Evolutionary conservation across 2,329 filamentous ascomycete genomes (phyloP).

Genomic region (Sphaerulina vaccinii): DNA sequence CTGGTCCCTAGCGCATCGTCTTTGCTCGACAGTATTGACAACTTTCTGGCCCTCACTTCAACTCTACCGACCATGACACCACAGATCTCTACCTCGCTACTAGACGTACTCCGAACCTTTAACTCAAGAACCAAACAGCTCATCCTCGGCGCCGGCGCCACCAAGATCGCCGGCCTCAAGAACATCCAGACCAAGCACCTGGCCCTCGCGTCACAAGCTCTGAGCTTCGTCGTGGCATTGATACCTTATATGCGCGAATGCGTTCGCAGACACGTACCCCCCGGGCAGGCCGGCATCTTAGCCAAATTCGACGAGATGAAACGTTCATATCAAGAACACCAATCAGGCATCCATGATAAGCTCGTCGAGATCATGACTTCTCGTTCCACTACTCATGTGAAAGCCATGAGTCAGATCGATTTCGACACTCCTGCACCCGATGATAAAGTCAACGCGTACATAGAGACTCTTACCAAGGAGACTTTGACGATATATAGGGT

Average conservation of each 20-base stretch:
- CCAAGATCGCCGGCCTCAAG: constrained; percentile 80
- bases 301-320: constrained; percentile 87
- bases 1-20: constrained; percentile 79
- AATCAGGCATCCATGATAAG: constrained; percentile 87
- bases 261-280: constrained; percentile 68
- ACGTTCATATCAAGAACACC: constrained; percentile 81
- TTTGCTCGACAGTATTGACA: constrained; percentile 76
- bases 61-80: constrained; percentile 85
- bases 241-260: constrained; percentile 91
- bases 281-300: constrained; percentile 55
- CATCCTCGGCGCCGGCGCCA: constrained; percentile 91
- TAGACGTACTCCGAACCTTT: constrained; percentile 88
- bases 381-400: constrained; percentile 70
- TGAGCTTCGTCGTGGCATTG: constrained; percentile 82
- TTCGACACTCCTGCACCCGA: constrained; percentile 58
- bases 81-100: constrained; percentile 74
- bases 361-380: constrained; percentile 88
- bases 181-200: constrained; percentile 97
- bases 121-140: constrained; percentile 96
- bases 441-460: constrained; percentile 61
- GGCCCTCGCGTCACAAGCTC: constrained; percentile 82
- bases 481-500: constrained; percentile 82
- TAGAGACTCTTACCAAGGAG: constrained; percentile 85
- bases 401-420: constrained; percentile 69
- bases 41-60: constrained; percentile 78